Evolutionary conservation across 1,284 basidiomycete genomes (phyloP).

Genomic region (Butyriboletus appendiculatus): DNA sequence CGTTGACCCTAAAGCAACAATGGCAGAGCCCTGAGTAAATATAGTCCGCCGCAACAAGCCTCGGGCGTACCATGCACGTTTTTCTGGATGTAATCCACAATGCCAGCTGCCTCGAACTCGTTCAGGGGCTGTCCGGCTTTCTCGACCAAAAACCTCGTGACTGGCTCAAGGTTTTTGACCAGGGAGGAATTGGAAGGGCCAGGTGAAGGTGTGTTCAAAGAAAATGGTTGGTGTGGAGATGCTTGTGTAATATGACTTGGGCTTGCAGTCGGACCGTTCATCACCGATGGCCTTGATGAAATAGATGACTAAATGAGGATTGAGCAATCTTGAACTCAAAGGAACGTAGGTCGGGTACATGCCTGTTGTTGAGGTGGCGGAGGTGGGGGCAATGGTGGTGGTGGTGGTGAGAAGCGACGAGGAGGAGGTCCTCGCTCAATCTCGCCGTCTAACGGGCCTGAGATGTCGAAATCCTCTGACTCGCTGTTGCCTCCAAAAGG

Average conservation of each 20-base stretch:
- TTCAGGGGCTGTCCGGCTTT: slow-evolving; percentile 48
- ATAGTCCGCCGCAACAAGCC: slow-evolving; percentile 3
- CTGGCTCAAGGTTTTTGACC: slow-evolving; percentile 45
- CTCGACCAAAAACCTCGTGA: slow-evolving; percentile 46
- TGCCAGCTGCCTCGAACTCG: slow-evolving; percentile 51
- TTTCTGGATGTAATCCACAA: slow-evolving; percentile 52
- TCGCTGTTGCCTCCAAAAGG: slow-evolving; percentile 39
- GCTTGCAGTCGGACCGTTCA: slow-evolving; percentile 12
- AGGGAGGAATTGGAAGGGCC: slow-evolving; percentile 28
- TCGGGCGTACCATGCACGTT: slow-evolving; percentile 39
- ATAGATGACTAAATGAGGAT: slow-evolving; percentile 27
- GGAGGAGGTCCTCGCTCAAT: slow-evolving; percentile 29
- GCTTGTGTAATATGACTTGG: slow-evolving; percentile 18
- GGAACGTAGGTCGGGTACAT: slow-evolving; percentile 25
- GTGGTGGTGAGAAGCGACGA: slow-evolving; percentile 24
- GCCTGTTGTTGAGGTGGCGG: slow-evolving; percentile 28
- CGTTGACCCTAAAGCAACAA: slow-evolving; percentile 26
- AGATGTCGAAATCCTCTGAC: slow-evolving; percentile 22
- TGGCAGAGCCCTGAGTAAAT: slow-evolving; percentile 14
- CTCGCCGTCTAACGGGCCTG: slow-evolving; percentile 26
- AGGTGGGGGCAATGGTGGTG: slow-evolving; percentile 15
- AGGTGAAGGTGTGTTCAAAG: slow-evolving; percentile 14
- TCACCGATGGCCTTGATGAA: slow-evolving; percentile 16
- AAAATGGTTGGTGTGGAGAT: slow-evolving; percentile 22
- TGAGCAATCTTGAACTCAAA: slow-evolving; percentile 29